phyloP scores from a whole-genome alignment of 73 alveolate genomes.

The Blepharisma japonicum region DNA sequence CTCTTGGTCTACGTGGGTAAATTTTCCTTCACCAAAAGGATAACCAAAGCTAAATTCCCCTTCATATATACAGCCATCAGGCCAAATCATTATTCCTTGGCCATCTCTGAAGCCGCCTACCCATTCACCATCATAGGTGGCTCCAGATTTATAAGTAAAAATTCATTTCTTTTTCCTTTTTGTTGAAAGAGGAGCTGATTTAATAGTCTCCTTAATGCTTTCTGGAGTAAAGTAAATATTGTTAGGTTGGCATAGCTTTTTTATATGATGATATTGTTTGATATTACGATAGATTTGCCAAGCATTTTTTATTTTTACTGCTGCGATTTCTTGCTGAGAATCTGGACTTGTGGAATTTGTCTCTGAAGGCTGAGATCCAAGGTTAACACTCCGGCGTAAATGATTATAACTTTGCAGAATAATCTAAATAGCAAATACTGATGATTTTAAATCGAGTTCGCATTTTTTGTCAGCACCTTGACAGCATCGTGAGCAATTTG shows the following conservation, averaged over 20 bases:
- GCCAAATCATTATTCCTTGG: constrained; percentile 62
- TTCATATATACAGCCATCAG: constrained; percentile 59
- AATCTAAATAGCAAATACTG: background rate
- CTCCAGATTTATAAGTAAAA: constrained; percentile 58
- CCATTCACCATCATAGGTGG: constrained; percentile 71
- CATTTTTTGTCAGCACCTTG: background rate
- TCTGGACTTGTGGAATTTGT: background rate
- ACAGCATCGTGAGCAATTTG: constrained; percentile 3
- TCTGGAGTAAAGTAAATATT: background rate
- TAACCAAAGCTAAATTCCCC: constrained; percentile 43
- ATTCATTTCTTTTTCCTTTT: constrained; percentile 56
- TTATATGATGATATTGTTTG: background rate
- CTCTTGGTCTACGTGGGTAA: constrained; percentile 55
- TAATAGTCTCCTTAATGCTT: background rate
- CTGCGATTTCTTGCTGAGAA: background rate
- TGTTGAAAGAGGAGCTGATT: background rate
- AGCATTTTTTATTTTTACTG: background rate
- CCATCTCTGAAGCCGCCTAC: constrained; percentile 69
- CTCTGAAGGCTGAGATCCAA: background rate
- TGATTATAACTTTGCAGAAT: background rate
- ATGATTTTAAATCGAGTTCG: background rate
- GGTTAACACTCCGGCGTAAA: background rate
- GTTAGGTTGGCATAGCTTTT: background rate
- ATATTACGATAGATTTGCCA: background rate
- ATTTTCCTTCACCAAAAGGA: constrained; percentile 67